Evolutionary conservation across 108 stramenopile genomes (phyloP).

Genomic region (Skeletonema marinoi): DNA sequence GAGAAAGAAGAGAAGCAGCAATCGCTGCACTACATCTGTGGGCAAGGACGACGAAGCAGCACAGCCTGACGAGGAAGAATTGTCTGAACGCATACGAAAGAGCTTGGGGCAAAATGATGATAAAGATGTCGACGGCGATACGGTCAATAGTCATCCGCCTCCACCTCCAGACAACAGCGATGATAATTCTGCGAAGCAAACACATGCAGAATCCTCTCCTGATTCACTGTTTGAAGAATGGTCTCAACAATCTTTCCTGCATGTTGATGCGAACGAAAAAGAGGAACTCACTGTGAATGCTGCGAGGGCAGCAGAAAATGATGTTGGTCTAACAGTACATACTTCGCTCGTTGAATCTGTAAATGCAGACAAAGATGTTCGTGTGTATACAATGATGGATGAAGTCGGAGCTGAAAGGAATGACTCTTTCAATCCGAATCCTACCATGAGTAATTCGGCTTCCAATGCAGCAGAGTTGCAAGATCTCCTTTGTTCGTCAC

Average conservation of each 20-base stretch:
- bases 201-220: conserved; percentile 21
- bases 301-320: background rate
- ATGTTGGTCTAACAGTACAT: background rate
- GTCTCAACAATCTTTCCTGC: conserved; percentile 23
- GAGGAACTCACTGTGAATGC: background rate
- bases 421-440: background rate
- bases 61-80: background rate
- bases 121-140: background rate
- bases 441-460: background rate
- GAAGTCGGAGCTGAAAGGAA: background rate
- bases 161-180: background rate
- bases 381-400: background rate
- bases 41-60: background rate
- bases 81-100: background rate
- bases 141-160: background rate
- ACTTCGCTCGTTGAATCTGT: background rate
- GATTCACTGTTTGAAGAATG: conserved; percentile 47
- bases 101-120: background rate
- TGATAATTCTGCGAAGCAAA: background rate
- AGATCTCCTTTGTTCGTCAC: background rate
- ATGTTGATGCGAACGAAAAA: background rate
- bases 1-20: background rate
- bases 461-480: background rate
- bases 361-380: background rate
- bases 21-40: background rate